A percentile compares a stretch with the other conserved stretches of the same genome.
Conservation (phyloP, 805 yeast genomes). For the Diddensiella santjacobensis region DNA sequence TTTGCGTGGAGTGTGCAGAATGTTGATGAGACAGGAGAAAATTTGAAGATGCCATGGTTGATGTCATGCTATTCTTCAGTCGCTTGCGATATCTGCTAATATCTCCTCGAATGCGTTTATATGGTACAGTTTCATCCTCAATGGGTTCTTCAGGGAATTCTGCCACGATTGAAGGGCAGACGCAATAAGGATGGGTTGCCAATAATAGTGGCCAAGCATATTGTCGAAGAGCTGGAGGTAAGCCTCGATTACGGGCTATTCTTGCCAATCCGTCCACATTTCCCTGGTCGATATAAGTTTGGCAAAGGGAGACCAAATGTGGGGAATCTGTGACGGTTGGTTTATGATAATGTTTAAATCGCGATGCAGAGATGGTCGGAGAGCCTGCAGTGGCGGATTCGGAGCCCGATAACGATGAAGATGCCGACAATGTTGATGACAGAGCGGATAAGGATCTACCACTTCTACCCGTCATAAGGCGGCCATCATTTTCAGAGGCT, state of each 20-base stretch:
- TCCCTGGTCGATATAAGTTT: conserved; percentile 50
- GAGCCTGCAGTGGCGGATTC: conserved; percentile 1
- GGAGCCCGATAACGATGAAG: conserved; percentile 25
- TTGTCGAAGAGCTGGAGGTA: conserved; percentile 77
- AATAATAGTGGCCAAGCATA: conserved; percentile 81
- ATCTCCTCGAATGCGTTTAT: conserved; percentile 33
- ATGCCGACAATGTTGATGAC: conserved; percentile 24
- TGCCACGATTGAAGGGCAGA: conserved; percentile 67
- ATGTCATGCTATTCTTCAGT: conserved; percentile 6
- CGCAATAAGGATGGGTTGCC: conserved; percentile 80
- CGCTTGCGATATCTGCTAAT: conserved; percentile 27
- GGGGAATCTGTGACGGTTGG: conserved; percentile 46
- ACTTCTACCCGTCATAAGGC: neutral
- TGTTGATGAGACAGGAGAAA: conserved; percentile 8
- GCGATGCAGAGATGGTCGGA: conserved; percentile 11
- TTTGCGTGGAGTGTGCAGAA: conserved; percentile 7
- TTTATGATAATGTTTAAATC: conserved; percentile 35
- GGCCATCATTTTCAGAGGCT: neutral
- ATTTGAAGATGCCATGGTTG: conserved; percentile 9
- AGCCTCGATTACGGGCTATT: conserved; percentile 76
- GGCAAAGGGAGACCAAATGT: conserved; percentile 52
- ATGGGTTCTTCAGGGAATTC: conserved; percentile 37
- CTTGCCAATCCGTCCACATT: conserved; percentile 75
- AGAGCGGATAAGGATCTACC: conserved; percentile 16
- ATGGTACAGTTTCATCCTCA: conserved; percentile 24